Base-by-base conservation (phyloP, 306 rosid genomes). In the Quercus parvula region DNA sequence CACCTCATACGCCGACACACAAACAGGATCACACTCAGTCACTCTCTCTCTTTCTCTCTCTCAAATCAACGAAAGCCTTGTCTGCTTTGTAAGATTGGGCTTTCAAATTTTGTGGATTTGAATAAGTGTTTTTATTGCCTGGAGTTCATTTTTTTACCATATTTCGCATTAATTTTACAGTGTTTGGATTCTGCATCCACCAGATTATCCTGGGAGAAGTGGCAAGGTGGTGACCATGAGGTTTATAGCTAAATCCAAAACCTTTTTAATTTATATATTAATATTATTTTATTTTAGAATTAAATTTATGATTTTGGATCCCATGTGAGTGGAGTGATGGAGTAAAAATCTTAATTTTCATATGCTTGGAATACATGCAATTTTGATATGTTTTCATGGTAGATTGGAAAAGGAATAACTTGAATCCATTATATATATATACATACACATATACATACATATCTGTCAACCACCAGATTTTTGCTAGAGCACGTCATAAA, bases 181-280 rank as follows among this genome's bases (percentile, higher is more conserved):
- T 0, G 31, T 0, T 30, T 94, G 80, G 90, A 91, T 94, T 79
- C 84, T 92, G 74, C 90, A 91, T 79, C 97, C 97, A 74, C 98
- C 98, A 1, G 97, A 94, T 86, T 94, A 92, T 86, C 98, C 98
- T 0, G 98, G 98, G 51, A 87, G 77, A 44, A 92, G 31, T 97
- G 97, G 54, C 97, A 94, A 85, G 98, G 98, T 3, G 98, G 97
- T 59, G 97, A 92, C 82, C 97, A 92, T 17, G 97, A 94, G 97
- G 98, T 94, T 41, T 52, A 70, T 71, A 55, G 52, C 63, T 58
- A 13, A 70, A 64, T 69, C 38, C 51, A 18, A 14, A n/a, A 68
- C 41, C 64, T 75, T 14, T 44, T 22, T 62, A 73, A 8, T 54
- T 78, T 71, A 57, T 57, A 22, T 24, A 52, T 22, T 22, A 22